These are phyloP conservation scores for Groenewaldozyma auringiensis DNA, from an alignment of 1,139 yeast species.

Conservation along the genomic window DNA sequence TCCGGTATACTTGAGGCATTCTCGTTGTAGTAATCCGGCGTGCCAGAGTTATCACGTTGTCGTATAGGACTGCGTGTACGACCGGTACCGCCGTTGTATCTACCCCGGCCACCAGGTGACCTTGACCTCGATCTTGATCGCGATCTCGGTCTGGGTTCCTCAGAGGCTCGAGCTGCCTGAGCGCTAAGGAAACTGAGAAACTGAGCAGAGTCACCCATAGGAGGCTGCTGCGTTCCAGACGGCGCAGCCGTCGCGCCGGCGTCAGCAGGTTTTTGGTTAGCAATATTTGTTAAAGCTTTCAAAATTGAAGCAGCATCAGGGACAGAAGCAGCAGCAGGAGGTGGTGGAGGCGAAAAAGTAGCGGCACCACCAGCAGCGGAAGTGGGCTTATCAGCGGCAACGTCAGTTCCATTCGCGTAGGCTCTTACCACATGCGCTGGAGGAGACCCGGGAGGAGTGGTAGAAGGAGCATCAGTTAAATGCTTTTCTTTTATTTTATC, in stretches of 20 bases:
- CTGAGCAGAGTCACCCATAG: constrained; percentile 4
- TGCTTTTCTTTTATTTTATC: constrained; percentile 30
- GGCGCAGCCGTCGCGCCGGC: constrained; percentile 21
- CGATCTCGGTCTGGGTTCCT: constrained; percentile 5
- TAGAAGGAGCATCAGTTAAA: constrained; percentile 6
- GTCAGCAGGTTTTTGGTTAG: constrained; percentile 26
- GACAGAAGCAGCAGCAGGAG: constrained; percentile 11
- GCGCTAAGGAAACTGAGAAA: constrained; percentile 11
- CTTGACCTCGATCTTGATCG: constrained; percentile 38
- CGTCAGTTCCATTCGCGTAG: not conserved
- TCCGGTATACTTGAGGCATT: not conserved
- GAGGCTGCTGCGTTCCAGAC: constrained; percentile 4
- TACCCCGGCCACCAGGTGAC: constrained; percentile 39
- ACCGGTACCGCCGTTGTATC: too few relatives aligned
- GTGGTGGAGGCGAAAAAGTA: constrained; percentile 4
- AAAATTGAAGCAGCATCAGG: constrained; percentile 35
- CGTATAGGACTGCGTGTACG: constrained; percentile 22
- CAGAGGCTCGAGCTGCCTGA: constrained; percentile 8
- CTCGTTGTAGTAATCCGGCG: not conserved
- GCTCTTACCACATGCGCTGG: constrained; percentile 4
- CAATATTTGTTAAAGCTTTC: constrained; percentile 33
- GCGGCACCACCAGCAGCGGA: constrained; percentile 4
- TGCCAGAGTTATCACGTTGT: constrained; percentile 1
- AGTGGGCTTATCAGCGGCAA: not conserved
- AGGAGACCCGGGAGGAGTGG: constrained; percentile 10